Evolutionary conservation across 179 eudicot genomes (phyloP), one percentile per base, ranked within the genome.

Genomic region (Carnegiea gigantea): DNA sequence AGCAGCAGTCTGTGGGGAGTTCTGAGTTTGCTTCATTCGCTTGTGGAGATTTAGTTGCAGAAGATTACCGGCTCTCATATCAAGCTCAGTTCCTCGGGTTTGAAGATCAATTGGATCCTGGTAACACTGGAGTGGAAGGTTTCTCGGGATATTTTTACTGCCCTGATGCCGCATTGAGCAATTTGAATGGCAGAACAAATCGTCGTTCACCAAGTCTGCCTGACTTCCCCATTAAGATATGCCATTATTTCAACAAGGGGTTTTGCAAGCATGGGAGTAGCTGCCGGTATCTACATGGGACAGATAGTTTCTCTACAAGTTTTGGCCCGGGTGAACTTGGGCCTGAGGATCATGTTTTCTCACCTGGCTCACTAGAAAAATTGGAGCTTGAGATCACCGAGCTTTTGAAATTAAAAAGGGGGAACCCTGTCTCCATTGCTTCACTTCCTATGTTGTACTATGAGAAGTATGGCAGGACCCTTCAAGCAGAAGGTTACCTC

Each of bases 401-500:
- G 85, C 92, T 97, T n/a, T 77, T 97, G 88, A 95, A 84, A 79
- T 89, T 90, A 0, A 79, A 87, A 79, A 87, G 89, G 64, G 98
- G 97, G 18, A 77, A 36, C 77, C 92, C 97, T 6, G 89, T 95
- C 33, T 91, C 98, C 6, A 91, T 95, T 75, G 97, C 99, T 18
- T 90, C 98, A 67, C 86, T 97, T 77, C 99, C 98, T 4, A 89
- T 89, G 95, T 26, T 93, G 89, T 97, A 91, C 80, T 83, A 84
- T 81, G 98, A 89, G 62, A 95, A 83, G 82, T 97, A 89, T 73
- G 94, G 95, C 14, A 91, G 81, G 86, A 85, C 82, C 51, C 89
- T 97, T 75, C 94, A 92, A 79, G 98, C 97, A 4, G 95, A 93
- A 43, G 98, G 98, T 44, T 96, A 96, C 80, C 91, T 94, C n/a